These are phyloP conservation scores for Podaxis pistillaris DNA, from an alignment of 768 basidiomycete species.

Conservation along the genomic window DNA sequence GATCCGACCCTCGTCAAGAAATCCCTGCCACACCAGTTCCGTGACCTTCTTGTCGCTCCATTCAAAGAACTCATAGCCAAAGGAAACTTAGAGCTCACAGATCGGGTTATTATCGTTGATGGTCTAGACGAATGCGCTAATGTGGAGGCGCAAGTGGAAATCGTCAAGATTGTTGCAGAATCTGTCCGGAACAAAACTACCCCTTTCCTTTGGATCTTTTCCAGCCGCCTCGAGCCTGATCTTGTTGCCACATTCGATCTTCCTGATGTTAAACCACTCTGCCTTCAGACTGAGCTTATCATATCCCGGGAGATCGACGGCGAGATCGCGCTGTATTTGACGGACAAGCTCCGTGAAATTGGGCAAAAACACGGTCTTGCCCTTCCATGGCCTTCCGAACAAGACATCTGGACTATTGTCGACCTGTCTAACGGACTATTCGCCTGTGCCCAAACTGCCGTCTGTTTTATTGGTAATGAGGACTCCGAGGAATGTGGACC, in stretches of 20 bases:
- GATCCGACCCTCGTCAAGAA: not conserved
- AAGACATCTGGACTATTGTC: not conserved
- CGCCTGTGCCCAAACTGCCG: slow-evolving; percentile 1
- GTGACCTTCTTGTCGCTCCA: not conserved
- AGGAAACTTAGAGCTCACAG: not conserved
- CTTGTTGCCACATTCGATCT: slow-evolving; percentile 5
- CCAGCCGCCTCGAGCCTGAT: slow-evolving; percentile 3
- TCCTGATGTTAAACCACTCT: too few species aligned
- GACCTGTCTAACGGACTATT: slow-evolving; percentile 5
- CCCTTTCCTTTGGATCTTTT: slow-evolving; percentile 1
- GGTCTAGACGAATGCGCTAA: slow-evolving; percentile 1
- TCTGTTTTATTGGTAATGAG: slow-evolving; percentile 5
- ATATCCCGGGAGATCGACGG: slow-evolving; percentile 10
- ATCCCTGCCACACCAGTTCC: not conserved
- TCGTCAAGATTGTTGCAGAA: not conserved
- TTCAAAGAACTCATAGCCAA: not conserved
- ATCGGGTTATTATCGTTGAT: not conserved
- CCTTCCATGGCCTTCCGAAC: slow-evolving; percentile 11
- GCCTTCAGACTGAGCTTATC: not conserved
- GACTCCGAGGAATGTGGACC: not conserved
- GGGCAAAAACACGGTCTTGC: not conserved
- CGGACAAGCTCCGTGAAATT: slow-evolving; percentile 6
- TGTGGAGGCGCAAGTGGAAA: not conserved
- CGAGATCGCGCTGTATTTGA: slow-evolving; percentile 11
- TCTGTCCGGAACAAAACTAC: not conserved